phyloP scores from a whole-genome alignment of 1,284 basidiomycete species.

The Naganishia sp. region DNA sequence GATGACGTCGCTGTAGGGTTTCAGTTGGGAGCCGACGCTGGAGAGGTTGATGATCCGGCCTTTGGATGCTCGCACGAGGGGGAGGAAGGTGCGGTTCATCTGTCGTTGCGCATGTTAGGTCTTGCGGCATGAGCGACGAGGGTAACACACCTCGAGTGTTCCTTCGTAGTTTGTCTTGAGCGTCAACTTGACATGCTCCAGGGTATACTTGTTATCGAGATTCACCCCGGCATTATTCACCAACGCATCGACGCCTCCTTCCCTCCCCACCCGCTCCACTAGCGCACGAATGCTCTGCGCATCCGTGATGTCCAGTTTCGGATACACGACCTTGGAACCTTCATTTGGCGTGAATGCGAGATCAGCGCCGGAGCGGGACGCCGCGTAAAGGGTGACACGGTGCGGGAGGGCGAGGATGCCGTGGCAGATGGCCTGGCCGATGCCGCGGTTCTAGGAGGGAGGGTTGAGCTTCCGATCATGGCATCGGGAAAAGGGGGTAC shows the following conservation, averaged over 20 bases:
- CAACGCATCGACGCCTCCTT: slow-evolving; percentile 30
- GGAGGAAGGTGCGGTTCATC: slow-evolving; percentile 31
- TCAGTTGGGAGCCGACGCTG: slow-evolving; percentile 25
- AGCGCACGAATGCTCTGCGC: slow-evolving; percentile 9
- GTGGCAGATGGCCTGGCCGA: slow-evolving; percentile 31
- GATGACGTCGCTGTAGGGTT: slow-evolving; percentile 26
- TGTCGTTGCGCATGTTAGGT: neutral
- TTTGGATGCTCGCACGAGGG: slow-evolving; percentile 16
- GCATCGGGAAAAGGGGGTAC: neutral
- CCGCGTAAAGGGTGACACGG: slow-evolving; percentile 25
- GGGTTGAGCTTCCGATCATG: neutral
- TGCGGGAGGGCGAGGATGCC: slow-evolving; percentile 19
- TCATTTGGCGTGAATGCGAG: neutral
- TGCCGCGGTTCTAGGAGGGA: slow-evolving; percentile 29
- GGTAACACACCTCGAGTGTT: slow-evolving; percentile 19
- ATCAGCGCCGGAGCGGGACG: slow-evolving; percentile 29
- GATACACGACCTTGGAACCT: slow-evolving; percentile 16
- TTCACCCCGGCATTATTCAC: slow-evolving; percentile 33
- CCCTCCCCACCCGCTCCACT: slow-evolving; percentile 14
- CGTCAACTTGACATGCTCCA: slow-evolving; percentile 30
- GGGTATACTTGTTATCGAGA: slow-evolving; percentile 27
- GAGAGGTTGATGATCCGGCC: slow-evolving; percentile 33
- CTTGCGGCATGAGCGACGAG: neutral
- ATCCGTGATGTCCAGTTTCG: slow-evolving; percentile 28
- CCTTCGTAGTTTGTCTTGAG: slow-evolving; percentile 30